Evolutionary conservation across 306 rosid species (phyloP), one percentile per base, ranked within the genome.

Genomic region (Carpinus fangiana): DNA sequence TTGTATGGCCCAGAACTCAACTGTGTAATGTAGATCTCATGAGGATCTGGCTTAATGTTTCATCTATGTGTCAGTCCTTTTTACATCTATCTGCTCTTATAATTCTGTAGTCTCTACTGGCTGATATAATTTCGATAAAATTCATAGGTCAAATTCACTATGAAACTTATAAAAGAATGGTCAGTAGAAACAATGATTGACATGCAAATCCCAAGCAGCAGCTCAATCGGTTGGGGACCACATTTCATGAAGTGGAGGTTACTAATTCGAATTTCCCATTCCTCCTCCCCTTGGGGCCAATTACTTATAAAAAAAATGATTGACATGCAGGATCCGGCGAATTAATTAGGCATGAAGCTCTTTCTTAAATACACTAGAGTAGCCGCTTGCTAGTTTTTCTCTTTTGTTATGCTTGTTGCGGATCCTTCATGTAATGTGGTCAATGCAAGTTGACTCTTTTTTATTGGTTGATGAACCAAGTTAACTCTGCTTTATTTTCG

Each of bases 21-120:
- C 47, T 55, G 34, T 74, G 41, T 69, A 74, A 43, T 45, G 7
- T 72, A 48, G 12, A 60, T 74, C 70, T 73, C 47, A 73, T 81
- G 72, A 53, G 61, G 70, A 12, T 74, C 45, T 73, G 67, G 18
- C 80, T 74, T 62, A 64, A 68, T 74, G 78, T 55, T 77, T 47
- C 78, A 72, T 77, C 20, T 74, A 45, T 45, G 56, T 26, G 64
- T n/a, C 43, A 66, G 72, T 66, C 50, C 26, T 66, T 66, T 41
- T 38, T 38, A 64, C 46, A 66, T 66, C 23, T 17, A 36, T 31
- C 13, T 5, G 46, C 20, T 64, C 23, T 34, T 64, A 31, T 36
- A 8, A 31, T 18, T 64, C 14, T 64, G 18, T 34, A 16, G 36
- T 64, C 47, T 64, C 21, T 14, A 12, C 18, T 61, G 43, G 14